These are phyloP conservation scores for Saccharomycopsis selenospora DNA, from an alignment of 805 yeast genomes.

Conservation along the genomic window DNA sequence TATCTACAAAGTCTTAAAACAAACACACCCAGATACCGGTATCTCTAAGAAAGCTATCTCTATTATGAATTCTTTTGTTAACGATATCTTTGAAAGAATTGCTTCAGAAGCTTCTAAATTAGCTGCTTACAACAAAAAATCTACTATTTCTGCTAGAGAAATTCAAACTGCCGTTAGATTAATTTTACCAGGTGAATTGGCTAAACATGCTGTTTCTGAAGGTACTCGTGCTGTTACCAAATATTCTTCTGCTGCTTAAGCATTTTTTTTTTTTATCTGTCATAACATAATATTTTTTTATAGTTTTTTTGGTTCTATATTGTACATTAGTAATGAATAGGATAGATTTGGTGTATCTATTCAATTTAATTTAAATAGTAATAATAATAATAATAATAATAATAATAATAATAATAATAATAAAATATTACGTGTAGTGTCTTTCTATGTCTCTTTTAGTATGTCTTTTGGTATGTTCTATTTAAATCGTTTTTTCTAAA, in stretches of 20 bases:
- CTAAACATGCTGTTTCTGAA: conserved; percentile 97
- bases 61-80: conserved; percentile 96
- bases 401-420: neutral
- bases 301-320: neutral
- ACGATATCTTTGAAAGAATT: conserved; percentile 96
- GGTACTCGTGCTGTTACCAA: conserved; percentile 98
- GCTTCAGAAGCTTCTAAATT: conserved; percentile 97
- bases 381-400: no score
- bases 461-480: neutral
- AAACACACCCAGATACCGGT: conserved; percentile 99
- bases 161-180: conserved; percentile 98
- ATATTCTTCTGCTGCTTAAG: conserved; percentile 55
- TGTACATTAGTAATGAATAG: neutral
- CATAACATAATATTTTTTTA: neutral
- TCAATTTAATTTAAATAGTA: no score
- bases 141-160: conserved; percentile 97
- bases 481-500: neutral
- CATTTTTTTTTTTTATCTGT: neutral
- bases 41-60: conserved; percentile 98
- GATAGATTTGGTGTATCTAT: no score
- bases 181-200: conserved; percentile 97
- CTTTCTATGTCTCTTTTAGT: neutral
- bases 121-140: conserved; percentile 98
- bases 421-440: neutral
- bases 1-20: conserved; percentile 97